Percentiles rank a stretch among this genome's conserved stretches.
These are phyloP conservation scores for Phytophthora chlamydospora DNA, from an alignment of 352 stramenopile species.

Conservation along the genomic window DNA sequence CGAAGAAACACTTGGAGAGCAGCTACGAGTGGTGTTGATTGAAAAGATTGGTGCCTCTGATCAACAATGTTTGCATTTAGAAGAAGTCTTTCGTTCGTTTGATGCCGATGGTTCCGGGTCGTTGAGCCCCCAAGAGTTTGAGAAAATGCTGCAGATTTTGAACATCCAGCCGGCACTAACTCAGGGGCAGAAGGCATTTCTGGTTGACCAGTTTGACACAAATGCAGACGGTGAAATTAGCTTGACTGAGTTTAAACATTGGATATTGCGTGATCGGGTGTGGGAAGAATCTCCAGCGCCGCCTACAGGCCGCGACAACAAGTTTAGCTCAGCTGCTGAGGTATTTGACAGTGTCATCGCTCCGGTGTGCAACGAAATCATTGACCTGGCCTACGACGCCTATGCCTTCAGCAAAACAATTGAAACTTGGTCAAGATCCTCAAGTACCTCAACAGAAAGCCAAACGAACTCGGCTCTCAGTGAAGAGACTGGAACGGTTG, in stretches of 20 bases:
- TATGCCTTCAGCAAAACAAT: conserved; percentile 40
- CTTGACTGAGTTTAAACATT: conserved; percentile 67
- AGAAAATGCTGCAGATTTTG: conserved; percentile 49
- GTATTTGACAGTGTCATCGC: conserved; percentile 39
- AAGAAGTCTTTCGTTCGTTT: conserved; percentile 59
- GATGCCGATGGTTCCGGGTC: conserved; percentile 68
- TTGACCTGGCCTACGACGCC: conserved; percentile 47
- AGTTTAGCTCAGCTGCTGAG: conserved; percentile 12
- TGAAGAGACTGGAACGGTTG: conserved; percentile 28
- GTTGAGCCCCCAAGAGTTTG: conserved; percentile 65
- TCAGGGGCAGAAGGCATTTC: conserved; percentile 45
- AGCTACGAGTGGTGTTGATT: conserved; percentile 67
- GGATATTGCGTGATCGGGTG: conserved; percentile 67
- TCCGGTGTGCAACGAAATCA: conserved; percentile 46
- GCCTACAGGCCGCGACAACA: conserved; percentile 5
- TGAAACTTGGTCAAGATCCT: conserved; percentile 45
- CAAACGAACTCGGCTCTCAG: background rate
- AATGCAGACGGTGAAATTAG: conserved; percentile 78
- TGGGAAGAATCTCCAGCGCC: conserved; percentile 38
- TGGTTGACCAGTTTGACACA: conserved; percentile 71
- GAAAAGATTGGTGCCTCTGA: conserved; percentile 61
- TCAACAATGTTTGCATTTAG: conserved; percentile 41
- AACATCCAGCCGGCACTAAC: conserved; percentile 63
- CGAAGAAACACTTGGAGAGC: conserved; percentile 57
- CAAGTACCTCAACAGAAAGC: conserved; percentile 31